Evolutionary conservation across 257 asterid genomes (phyloP).

Genomic region (Coffea canephora): DNA sequence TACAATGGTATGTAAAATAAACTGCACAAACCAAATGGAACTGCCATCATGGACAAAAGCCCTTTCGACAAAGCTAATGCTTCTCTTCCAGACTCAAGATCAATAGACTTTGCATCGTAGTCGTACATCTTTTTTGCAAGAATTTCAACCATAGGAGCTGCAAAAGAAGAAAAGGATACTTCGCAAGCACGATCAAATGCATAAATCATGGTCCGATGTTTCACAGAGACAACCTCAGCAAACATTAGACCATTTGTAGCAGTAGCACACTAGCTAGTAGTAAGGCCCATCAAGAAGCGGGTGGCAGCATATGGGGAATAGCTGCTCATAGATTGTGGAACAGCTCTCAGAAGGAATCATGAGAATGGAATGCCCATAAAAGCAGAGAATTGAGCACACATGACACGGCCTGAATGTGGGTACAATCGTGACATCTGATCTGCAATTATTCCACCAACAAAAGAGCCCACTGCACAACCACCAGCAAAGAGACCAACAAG

Average conservation of each 20-base stretch:
- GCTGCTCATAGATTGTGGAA: constrained; percentile 65
- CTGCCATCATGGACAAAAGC: constrained; percentile 83
- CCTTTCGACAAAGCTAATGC: constrained; percentile 87
- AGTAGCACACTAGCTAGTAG: constrained; percentile 89
- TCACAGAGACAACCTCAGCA: constrained; percentile 94
- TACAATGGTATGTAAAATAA: constrained; percentile 87
- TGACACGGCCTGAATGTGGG: constrained; percentile 75
- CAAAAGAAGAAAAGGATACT: constrained; percentile 86
- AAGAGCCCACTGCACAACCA: constrained; percentile 90
- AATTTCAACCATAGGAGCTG: constrained; percentile 89
- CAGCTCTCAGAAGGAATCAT: constrained; percentile 61
- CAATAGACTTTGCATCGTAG: constrained; percentile 71
- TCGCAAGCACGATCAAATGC: constrained; percentile 95
- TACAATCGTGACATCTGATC: constrained; percentile 63
- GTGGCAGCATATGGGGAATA: constrained; percentile 62
- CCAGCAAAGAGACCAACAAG: constrained; percentile 82
- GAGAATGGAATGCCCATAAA: constrained; percentile 95
- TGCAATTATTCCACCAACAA: constrained; percentile 84
- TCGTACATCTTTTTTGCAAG: constrained; percentile 85
- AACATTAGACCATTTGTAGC: constrained; percentile 95
- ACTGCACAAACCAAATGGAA: constrained; percentile 83
- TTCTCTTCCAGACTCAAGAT: constrained; percentile 77
- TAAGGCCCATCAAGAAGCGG: constrained; percentile 80
- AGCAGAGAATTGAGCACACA: constrained; percentile 93
- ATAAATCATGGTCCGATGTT: constrained; percentile 89